phyloP scores from a whole-genome alignment of 345 rosid genomes.

The Eucalyptus caleyi region DNA sequence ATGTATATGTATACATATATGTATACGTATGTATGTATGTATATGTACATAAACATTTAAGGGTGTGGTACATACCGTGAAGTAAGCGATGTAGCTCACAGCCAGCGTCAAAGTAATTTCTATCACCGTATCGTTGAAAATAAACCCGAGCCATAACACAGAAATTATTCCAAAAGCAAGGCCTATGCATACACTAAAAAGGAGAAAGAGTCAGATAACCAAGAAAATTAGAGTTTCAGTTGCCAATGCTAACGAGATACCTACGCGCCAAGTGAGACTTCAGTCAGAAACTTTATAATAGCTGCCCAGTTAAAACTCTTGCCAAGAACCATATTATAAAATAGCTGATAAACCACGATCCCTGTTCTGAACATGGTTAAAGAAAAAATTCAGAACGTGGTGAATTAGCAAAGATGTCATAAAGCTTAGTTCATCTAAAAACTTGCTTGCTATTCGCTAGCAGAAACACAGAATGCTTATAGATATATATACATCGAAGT shows the following conservation, averaged over 20 bases:
- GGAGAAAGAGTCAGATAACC: constrained; percentile 11
- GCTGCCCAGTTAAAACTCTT: constrained; percentile 33
- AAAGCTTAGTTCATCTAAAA: not conserved
- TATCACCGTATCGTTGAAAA: constrained; percentile 88
- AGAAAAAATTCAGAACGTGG: not conserved
- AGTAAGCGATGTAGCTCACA: constrained; percentile 86
- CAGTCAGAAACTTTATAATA: constrained; percentile 52
- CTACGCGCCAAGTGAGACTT: constrained; percentile 89
- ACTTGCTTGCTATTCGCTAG: not conserved
- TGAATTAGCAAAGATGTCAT: not conserved
- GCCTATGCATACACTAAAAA: constrained; percentile 79
- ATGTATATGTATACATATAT: too few species aligned
- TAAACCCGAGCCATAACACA: constrained; percentile 90
- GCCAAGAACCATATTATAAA: constrained; percentile 78
- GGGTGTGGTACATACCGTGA: constrained; percentile 48
- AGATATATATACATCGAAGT: not conserved
- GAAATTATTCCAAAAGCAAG: constrained; percentile 85
- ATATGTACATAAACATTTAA: not conserved
- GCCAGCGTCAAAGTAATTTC: constrained; percentile 84
- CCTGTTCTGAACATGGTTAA: constrained; percentile 56
- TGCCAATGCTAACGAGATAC: constrained; percentile 12
- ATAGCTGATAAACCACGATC: constrained; percentile 89
- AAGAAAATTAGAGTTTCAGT: not conserved
- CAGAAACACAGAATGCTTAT: not conserved
- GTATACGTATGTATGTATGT: not conserved